phyloP scores from a whole-genome alignment of 2,329 filamentous ascomycete species.

The Clathrospora elynae region DNA sequence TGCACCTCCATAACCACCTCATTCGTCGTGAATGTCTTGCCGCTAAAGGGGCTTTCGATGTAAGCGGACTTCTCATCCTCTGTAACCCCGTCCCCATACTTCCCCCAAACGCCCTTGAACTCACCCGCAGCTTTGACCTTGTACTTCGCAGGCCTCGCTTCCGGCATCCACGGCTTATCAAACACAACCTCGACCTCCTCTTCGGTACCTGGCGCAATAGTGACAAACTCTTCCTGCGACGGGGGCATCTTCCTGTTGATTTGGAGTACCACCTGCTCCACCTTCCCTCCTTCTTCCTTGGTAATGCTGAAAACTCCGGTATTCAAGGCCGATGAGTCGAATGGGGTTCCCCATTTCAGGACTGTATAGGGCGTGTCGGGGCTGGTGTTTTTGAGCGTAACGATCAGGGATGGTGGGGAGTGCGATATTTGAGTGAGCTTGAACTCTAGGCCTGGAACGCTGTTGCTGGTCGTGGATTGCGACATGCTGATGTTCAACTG shows the following conservation, averaged over 20 bases:
- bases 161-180: slow-evolving; percentile 47
- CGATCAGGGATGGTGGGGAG: slow-evolving; percentile 40
- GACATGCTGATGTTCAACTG: slow-evolving; percentile 33
- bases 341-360: slow-evolving; percentile 49
- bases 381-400: slow-evolving; percentile 47
- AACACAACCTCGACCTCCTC: slow-evolving; percentile 46
- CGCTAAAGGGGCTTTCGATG: slow-evolving; percentile 30
- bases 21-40: slow-evolving; percentile 32
- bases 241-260: slow-evolving; percentile 49
- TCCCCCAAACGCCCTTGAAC: slow-evolving; percentile 47
- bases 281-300: slow-evolving; percentile 33
- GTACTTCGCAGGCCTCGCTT: slow-evolving; percentile 43
- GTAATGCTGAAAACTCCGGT: slow-evolving; percentile 47
- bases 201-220: slow-evolving; percentile 43
- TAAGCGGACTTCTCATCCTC: slow-evolving; percentile 37
- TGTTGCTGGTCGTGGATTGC: slow-evolving; percentile 8
- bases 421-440: slow-evolving; percentile 37
- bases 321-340: slow-evolving; percentile 47
- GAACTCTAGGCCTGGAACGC: slow-evolving; percentile 37
- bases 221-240: slow-evolving; percentile 41
- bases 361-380: slow-evolving; percentile 44
- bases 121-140: slow-evolving; percentile 43
- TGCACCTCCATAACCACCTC: slow-evolving; percentile 30
- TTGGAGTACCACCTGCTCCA: slow-evolving; percentile 41
- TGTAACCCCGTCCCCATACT: slow-evolving; percentile 26